Base-by-base conservation (phyloP, 768 basidiomycete species). In the Tephrocybe sp. region DNA sequence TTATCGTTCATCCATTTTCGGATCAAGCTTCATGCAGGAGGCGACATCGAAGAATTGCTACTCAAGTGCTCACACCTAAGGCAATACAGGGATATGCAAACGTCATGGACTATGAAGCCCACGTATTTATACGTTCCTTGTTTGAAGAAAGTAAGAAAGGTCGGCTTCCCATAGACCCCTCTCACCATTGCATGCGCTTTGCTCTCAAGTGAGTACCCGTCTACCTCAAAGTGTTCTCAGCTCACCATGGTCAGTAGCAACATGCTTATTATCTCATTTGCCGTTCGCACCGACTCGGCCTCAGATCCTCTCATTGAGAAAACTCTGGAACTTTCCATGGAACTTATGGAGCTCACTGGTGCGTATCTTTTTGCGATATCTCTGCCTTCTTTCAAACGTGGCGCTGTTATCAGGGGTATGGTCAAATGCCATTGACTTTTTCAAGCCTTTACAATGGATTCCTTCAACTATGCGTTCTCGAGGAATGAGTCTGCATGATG, bases 341-440 rank as follows among this genome's bases (percentile, higher is more conserved):
- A 77, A 50, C 77, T 75, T 53, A 77, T 75, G 73, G 70, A 23
- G 56, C 70, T 59, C 14, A 55, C 51, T 17, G 54, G 54, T 56
- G 23, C 8, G 23, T 26, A 6, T 28, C 21, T 33, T n/a, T 17
- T n/a, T 15, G 17, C 39, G 4, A 17, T 76, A n/a, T n/a, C n/a
- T 4, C 18, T 39, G 18, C 4, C 38, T 5, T 17, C 3, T 21
- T 5, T 39, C 7, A 14, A 39, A 39, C n/a, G n/a, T n/a, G n/a
- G 4, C 18, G 7, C 4, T 21, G 18, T 15, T 12, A 15, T 21
- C 34, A 47, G 75, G 75, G 3, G 73, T 75, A 0, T 61, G 69
- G 25, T 72, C 75, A 1, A 78, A 78, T 50, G 45, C 69, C 8
- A 66, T 73, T 34, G 77, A 79, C 58, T 79, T 76, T 49, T 45